Conservation (phyloP, 2,329 filamentous ascomycete genomes). For the Fusarium newnesense region DNA sequence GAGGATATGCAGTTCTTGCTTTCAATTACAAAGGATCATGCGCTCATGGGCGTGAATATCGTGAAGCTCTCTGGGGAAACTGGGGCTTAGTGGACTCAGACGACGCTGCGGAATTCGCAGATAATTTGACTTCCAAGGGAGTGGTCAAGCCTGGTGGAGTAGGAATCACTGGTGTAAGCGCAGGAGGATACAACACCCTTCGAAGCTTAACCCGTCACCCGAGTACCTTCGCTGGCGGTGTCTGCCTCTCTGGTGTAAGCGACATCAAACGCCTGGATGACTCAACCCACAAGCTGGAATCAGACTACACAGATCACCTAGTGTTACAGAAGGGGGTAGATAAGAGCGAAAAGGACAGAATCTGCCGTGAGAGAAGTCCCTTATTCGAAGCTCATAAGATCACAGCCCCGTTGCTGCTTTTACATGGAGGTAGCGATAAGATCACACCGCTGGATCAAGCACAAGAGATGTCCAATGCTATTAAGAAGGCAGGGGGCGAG, state of each 20-base stretch:
- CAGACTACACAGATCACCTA: constrained; percentile 59
- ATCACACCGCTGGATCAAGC: constrained; percentile 69
- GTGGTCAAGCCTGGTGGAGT: constrained; percentile 52
- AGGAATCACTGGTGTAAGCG: constrained; percentile 62
- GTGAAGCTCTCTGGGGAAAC: constrained; percentile 58
- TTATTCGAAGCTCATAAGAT: constrained; percentile 60
- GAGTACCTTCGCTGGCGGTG: constrained; percentile 58
- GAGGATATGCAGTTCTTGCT: constrained; percentile 62
- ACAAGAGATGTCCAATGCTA: constrained; percentile 59
- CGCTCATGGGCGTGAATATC: constrained; percentile 61
- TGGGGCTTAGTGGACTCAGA: constrained; percentile 64
- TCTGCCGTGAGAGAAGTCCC: constrained; percentile 60
- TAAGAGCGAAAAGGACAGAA: constrained; percentile 52
- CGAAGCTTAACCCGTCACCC: constrained; percentile 60
- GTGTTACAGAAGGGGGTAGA: constrained; percentile 50
- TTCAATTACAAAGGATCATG: constrained; percentile 65
- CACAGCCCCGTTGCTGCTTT: constrained; percentile 61
- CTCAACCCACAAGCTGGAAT: constrained; percentile 67
- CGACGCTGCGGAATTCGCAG: constrained; percentile 60
- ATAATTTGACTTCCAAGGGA: constrained; percentile 52
- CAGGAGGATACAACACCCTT: constrained; percentile 65
- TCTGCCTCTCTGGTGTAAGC: constrained; percentile 62
- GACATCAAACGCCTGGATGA: constrained; percentile 58
- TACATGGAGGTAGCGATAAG: constrained; percentile 66
- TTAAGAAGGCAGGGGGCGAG: constrained; percentile 53